Base-by-base conservation (phyloP, 495 filamentous ascomycete species). In the Aspergillus ostianus region DNA sequence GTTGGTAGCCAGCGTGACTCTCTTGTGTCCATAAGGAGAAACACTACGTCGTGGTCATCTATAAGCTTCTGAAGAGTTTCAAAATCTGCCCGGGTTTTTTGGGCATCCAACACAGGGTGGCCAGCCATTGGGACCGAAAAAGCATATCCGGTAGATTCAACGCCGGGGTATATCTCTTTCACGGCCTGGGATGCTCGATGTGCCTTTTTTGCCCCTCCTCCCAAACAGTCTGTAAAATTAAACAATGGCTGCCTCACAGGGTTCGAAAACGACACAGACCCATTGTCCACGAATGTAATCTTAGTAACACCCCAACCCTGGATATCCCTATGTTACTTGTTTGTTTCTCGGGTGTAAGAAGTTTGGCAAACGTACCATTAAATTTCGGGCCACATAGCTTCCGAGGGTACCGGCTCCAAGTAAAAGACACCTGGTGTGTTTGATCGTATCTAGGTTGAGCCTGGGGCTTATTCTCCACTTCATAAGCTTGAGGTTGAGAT, bases 1-100 rank as follows among this genome's bases (percentile, higher is more conserved):
- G 93, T 98, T n/a, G 94, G 94, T 51, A 98, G 74, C 94, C 94
- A 98, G 60, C 94, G 81, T 49, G 89, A 93, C 73, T 98, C 94
- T 57, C 94, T 82, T 7, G 92, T 96, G 63, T 98, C 94, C 93
- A 97, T 97, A 5, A 98, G 81, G 36, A 98, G 80, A 71, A 98
- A 98, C 19, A 98, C 87, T 26, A 82, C 93, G 72, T 98, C 94
- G 67, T 98, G 94, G 15, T 87, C 82, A 62, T 96, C 84, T 56
- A 98, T 86, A 6, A 98, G 73, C 49, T 81, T 74, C 59, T 88
- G 80, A 6, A 98, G 78, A 44, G 80, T 82, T 57, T 89, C 84
- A 64, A 91, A 98, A 45, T 97, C 90, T 0, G 73, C 72, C 67
- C 84, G 86, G 18, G 85, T 82, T 56, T 80, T 83, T 4, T 75